Conservation (phyloP, 202 grass and related monocot genomes). For the Carex sylvatica region DNA sequence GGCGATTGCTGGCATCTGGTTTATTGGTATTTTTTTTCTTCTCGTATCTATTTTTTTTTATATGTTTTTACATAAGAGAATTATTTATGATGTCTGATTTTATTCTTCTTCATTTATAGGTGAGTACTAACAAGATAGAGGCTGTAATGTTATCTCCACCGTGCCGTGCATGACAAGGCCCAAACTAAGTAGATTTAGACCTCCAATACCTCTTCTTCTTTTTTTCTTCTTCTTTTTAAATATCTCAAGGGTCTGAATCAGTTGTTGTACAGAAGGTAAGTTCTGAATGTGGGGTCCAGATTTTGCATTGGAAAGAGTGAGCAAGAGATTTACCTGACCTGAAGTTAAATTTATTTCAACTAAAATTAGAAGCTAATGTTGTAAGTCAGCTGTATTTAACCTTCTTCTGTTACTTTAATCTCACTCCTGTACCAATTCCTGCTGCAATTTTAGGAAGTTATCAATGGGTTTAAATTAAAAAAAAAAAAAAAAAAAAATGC, state of each 20-base stretch:
- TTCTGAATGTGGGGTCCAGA: slow-evolving; percentile 32
- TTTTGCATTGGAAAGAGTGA: slow-evolving; percentile 43
- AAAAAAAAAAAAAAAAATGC: background rate
- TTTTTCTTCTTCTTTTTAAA: slow-evolving; percentile 10
- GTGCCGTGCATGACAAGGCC: slow-evolving; percentile 22
- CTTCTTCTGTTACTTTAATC: slow-evolving; percentile 9
- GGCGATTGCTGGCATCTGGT: slow-evolving; percentile 15
- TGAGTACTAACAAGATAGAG: slow-evolving; percentile 23
- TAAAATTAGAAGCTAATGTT: slow-evolving; percentile 27
- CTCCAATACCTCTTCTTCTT: slow-evolving; percentile 34
- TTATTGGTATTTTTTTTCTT: slow-evolving; percentile 20
- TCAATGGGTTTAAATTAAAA: slow-evolving; percentile 3
- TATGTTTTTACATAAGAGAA: background rate
- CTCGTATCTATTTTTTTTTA: background rate
- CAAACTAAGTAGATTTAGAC: slow-evolving; percentile 35
- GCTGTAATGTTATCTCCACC: background rate
- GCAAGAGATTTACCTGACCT: slow-evolving; percentile 1
- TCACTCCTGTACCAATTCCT: slow-evolving; percentile 11
- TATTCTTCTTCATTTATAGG: slow-evolving; percentile 19
- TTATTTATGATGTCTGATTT: slow-evolving; percentile 4
- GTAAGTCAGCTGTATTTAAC: slow-evolving; percentile 33
- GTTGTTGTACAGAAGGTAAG: slow-evolving; percentile 59
- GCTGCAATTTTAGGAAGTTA: slow-evolving; percentile 6
- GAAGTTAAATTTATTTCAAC: slow-evolving; percentile 18
- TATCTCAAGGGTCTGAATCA: slow-evolving; percentile 31